Evolutionary conservation across 2,329 filamentous ascomycete genomes (phyloP), one percentile per base, ranked within the genome.

Genomic region (Nannizziopsis barbatae): DNA sequence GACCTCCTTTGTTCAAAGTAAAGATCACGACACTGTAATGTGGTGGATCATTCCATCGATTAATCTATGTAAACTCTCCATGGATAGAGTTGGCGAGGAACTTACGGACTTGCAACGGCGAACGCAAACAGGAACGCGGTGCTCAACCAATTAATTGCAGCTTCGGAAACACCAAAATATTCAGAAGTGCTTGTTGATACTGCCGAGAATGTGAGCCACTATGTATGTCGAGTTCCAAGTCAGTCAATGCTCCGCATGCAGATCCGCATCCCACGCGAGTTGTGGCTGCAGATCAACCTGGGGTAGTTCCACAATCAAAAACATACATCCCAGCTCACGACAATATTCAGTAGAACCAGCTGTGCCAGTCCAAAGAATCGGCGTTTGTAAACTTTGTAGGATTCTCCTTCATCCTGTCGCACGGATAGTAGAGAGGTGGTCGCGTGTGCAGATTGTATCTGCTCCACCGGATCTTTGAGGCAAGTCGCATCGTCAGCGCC

Each of bases 271-370:
- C 15, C 20, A 11, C n/a, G 30, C 31, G 22, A 43, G 7, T 3
- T 27, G 22, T 27, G 22, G 22, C 22, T 27, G 22, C 22, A 27
- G 12, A 17, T 35, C 32, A 42, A 43, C 17, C 44, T n/a, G 14
- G 44, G 45, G n/a, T 10, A 36, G 5, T 22, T 9, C 17, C 33
- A 15, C 31, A 35, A 11, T 36, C 8, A 1, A 15, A 14, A 35
- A 81, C 86, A 74, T 75, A 92, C 86, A 77, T 93, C 87, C 90
- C 90, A 96, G 60, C 86, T 93, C 37, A 95, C 83, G 52, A 96
- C 79, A 49, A 95, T 83, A 63, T 96, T 98, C 67, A 96, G 72
- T 59, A 96, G 67, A 5, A 88, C 83, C 61, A 96, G 69, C 66
- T 95, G 86, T 17, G 77, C 69, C 45, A 98, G 71, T 0, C 92